phyloP scores from a whole-genome alignment of 2,329 filamentous ascomycete genomes.

The Verticillium albo-atrum region DNA sequence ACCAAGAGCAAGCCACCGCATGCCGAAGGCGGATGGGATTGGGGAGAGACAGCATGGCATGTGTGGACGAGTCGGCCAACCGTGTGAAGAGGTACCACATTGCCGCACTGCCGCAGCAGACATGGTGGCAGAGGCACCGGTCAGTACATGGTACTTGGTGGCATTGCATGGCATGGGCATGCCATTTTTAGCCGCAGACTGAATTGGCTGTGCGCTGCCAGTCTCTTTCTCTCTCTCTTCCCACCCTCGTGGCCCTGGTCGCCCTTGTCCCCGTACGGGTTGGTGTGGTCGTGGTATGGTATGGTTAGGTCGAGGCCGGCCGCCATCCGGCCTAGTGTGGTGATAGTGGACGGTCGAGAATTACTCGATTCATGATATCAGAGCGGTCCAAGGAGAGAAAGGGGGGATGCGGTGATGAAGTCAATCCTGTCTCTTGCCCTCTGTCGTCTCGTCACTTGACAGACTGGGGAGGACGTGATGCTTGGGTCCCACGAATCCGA shows the following conservation, averaged over 20 bases:
- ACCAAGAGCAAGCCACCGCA: constrained; percentile 11
- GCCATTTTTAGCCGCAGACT: background rate
- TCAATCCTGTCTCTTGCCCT: background rate
- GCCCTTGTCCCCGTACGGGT: background rate
- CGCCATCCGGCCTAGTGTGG: background rate
- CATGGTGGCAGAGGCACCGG: background rate
- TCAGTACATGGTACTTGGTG: background rate
- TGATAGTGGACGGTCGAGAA: background rate
- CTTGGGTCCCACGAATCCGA: background rate
- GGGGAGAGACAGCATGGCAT: constrained; percentile 5
- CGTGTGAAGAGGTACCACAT: background rate
- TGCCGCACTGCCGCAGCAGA: background rate
- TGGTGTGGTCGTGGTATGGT: background rate
- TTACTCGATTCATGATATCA: background rate
- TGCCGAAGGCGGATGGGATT: constrained; percentile 13
- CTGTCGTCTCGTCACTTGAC: constrained; percentile 3
- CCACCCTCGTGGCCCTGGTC: background rate
- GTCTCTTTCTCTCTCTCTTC: background rate
- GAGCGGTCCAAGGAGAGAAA: background rate
- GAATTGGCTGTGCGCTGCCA: background rate
- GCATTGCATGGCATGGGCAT: background rate
- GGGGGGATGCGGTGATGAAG: background rate
- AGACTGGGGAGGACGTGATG: background rate
- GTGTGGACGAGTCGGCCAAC: constrained; percentile 5
- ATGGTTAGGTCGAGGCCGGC: background rate